Evolutionary conservation across 2,329 filamentous ascomycete genomes (phyloP).

Genomic region (Aureobasidium sp.): DNA sequence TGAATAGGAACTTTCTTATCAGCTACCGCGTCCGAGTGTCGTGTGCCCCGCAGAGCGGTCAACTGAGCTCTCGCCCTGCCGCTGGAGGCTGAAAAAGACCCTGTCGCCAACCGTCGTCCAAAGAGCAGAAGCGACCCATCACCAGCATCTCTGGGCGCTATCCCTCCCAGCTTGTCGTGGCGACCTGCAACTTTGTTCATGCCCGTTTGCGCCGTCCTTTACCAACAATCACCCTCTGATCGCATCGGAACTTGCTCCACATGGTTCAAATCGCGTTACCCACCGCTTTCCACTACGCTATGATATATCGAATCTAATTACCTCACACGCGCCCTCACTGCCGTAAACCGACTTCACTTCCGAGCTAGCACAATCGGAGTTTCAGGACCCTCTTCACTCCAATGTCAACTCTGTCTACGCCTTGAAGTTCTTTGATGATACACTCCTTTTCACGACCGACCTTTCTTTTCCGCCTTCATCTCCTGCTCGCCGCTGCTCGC

Average conservation of each 20-base stretch:
- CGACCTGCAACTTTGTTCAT: not conserved
- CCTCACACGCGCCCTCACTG: not conserved
- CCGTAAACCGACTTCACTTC: not conserved
- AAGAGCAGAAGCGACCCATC: not conserved
- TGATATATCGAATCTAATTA: not conserved
- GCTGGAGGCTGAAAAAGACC: not conserved
- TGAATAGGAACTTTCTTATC: not conserved
- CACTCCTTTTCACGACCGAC: too few species aligned
- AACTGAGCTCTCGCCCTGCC: not conserved
- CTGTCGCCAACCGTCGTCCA: not conserved
- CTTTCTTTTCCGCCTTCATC: not conserved
- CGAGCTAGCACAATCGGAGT: not conserved
- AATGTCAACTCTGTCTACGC: not conserved
- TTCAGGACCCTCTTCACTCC: not conserved
- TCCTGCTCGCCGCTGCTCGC: not conserved
- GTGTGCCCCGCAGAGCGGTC: conserved; percentile 2
- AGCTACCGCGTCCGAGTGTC: not conserved
- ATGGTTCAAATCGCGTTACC: not conserved
- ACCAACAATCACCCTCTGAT: not conserved
- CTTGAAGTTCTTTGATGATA: not conserved
- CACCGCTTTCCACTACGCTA: not conserved
- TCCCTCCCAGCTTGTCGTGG: not conserved
- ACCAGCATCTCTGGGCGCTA: too few species aligned
- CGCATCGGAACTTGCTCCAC: not conserved
- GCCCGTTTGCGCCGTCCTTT: not conserved